These are phyloP conservation scores for Nectriaceae sp. DNA, from an alignment of 2,329 filamentous ascomycete species.

Conservation along the genomic window DNA sequence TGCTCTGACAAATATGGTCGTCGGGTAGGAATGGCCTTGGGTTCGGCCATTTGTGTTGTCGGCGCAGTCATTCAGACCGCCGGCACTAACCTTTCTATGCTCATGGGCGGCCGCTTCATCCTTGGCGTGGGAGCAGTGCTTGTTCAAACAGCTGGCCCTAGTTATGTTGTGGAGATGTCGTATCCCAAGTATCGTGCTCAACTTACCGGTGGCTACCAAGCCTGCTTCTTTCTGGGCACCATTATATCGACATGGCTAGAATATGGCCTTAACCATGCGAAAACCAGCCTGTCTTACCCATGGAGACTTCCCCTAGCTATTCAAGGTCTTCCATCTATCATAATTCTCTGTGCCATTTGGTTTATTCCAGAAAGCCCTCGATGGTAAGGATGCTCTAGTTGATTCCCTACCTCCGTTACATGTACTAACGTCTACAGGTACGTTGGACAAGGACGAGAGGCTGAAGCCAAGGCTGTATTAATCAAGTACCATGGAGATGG, in stretches of 20 bases:
- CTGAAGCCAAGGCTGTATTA: constrained; percentile 37
- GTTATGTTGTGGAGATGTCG: constrained; percentile 49
- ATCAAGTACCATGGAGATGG: constrained; percentile 47
- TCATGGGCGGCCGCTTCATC: constrained; percentile 60
- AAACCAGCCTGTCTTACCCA: constrained; percentile 14
- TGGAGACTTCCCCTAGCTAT: constrained; percentile 47
- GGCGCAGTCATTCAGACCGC: constrained; percentile 50
- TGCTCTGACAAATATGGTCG: constrained; percentile 50
- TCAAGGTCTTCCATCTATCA: constrained; percentile 44
- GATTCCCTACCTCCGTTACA: too few relatives aligned
- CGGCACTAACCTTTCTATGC: constrained; percentile 39
- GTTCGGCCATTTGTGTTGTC: constrained; percentile 41
- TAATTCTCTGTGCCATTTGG: constrained; percentile 37
- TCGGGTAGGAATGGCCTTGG: constrained; percentile 36
- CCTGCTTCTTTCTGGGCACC: not conserved
- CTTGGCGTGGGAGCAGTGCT: constrained; percentile 55
- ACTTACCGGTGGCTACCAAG: constrained; percentile 29
- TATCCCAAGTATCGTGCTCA: constrained; percentile 22
- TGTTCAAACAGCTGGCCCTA: constrained; percentile 45
- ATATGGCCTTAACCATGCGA: constrained; percentile 32
- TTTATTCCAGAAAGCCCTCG: constrained; percentile 45
- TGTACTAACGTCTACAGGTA: too few relatives aligned
- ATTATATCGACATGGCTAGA: too few relatives aligned
- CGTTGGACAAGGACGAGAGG: constrained; percentile 40
- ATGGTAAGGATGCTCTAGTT: too few relatives aligned